Base-by-base conservation (phyloP, 768 basidiomycete genomes). In the Lentinus tigrinus region DNA sequence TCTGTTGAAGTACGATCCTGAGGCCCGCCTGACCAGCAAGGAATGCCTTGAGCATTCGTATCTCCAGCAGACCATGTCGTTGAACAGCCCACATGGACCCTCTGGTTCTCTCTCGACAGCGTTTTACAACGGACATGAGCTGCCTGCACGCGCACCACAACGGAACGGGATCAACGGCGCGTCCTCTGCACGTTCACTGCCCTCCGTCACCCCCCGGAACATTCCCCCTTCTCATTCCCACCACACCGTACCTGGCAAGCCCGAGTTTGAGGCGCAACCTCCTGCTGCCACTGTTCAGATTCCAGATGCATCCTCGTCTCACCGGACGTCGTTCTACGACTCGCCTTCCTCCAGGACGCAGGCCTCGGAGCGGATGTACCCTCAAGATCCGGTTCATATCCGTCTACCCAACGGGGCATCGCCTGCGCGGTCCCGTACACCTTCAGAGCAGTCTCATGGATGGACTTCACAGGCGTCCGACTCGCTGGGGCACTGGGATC, bases 31-130 rank as follows among this genome's bases (percentile, higher is more conserved):
- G 48, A 97, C 95, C 1, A 89, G 92, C 56, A 81, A 81, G 48
- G 84, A 95, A 70, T 96, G 95, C 70, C 76, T 97, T 61, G 84
- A 93, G 31, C 95, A 98, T 71, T 79, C 85, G 14, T 99, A 98
- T 77, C 85, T 98, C 56, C 81, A 81, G 57, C 92, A 97, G 73
- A 92, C 89, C 13, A 76, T 78, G 59, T 84, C 81, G 36, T 80
- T 83, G 48, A 88, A 88, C 63, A 77, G 82, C 65, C 84, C 88
- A 21, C 85, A 85, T 19, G 74, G 85, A 61, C 85, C 86, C 54
- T 74, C 82, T 26, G 49, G 51, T 13, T 42, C 37, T 28, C 50
- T n/a, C 9, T 26, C 34, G 17, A 31, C 24, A 49, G 52, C 34
- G 48, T 48, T 7, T 47, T 52, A 47, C 63, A 64, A 51, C 56